Base-by-base conservation (phyloP, 495 filamentous ascomycete genomes). In the Hyaloscypha finlandica region DNA sequence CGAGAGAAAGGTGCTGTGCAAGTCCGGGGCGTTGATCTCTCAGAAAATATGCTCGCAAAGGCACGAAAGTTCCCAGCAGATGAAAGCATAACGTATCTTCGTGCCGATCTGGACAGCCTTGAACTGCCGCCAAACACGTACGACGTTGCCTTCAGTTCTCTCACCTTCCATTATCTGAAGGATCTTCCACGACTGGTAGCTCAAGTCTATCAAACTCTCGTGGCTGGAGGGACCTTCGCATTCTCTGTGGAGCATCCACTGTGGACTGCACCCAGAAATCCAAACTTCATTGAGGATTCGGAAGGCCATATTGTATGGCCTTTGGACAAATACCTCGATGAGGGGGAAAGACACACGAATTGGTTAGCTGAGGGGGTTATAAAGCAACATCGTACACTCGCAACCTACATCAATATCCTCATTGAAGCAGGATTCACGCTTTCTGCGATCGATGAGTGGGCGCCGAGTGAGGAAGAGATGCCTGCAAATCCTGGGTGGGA, bases 231-330 rank as follows among this genome's bases (percentile, higher is more conserved):
- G 5, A 65, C 59, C 3, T 69, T 80, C 8, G 73, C 77, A 20
- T 80, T 77, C 58, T 77, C 75, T 0, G 64, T 79, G 19, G 77
- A 79, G 59, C 79, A 81, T 59, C 77, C 77, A 9, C 74, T 79
- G 52, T 76, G 71, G 53, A 77, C 78, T 58, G 76, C 78, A 12
- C 78, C 79, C 33, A 67, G 68, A 0, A 70, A 62, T 14, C 74
- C 70, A 9, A 59, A 58, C 16, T 68, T 76, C 30, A 54, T 74
- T 8, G 32, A 68, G 19, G 71, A 77, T 53, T 42, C 64, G 35
- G 68, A 71, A 25, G 69, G 61, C 0, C 45, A 63, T 0, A 59
- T 52, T 35, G 63, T 73, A 14, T 81, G 79, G 78, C 76, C 73
- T 25, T 57, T 81, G 42, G 65, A 77, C 66, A 65, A 68, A 33